Evolutionary conservation across 1,139 yeast species (phyloP).

Genomic region (Eremothecium sinecaudum): DNA sequence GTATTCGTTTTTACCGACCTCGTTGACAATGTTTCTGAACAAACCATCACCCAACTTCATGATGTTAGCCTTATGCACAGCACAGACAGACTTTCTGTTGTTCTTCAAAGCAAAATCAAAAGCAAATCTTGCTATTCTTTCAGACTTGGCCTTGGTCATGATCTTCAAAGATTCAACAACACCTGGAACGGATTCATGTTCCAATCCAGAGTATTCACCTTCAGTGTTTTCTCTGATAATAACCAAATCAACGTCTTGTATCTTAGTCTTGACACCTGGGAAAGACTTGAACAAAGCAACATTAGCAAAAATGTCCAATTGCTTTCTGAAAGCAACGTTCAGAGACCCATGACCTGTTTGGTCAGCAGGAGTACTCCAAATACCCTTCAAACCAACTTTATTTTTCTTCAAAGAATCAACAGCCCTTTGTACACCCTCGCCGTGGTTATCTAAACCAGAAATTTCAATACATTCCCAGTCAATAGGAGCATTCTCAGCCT

Average conservation of each 20-base stretch:
- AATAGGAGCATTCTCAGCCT: conserved; percentile 72
- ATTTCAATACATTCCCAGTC: conserved; percentile 92
- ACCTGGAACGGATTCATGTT: conserved; percentile 96
- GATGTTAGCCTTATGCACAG: conserved; percentile 97
- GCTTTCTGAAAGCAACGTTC: conserved; percentile 94
- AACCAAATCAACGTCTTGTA: conserved; percentile 82
- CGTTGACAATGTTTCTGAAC: conserved; percentile 88
- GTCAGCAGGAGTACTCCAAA: conserved; percentile 80
- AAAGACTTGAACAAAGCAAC: conserved; percentile 87
- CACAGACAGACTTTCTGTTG: conserved; percentile 87
- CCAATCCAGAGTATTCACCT: conserved; percentile 98
- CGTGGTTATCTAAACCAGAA: conserved; percentile 53
- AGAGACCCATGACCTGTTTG: conserved; percentile 69
- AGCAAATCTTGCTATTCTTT: conserved; percentile 95
- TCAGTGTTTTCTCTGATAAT: conserved; percentile 95
- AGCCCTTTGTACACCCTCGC: conserved; percentile 72
- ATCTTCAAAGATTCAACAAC: conserved; percentile 95
- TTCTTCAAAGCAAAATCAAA: conserved; percentile 90
- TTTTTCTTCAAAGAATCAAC: conserved; percentile 89
- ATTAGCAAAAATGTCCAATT: conserved; percentile 90
- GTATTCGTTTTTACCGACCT: conserved; percentile 75
- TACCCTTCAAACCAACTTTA: conserved; percentile 95
- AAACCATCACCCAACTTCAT: conserved; percentile 98
- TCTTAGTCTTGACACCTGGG: conserved; percentile 88
- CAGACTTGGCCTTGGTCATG: conserved; percentile 89